Conservation (phyloP, 495 filamentous ascomycete genomes). For the Trypethelium eluteriae region DNA sequence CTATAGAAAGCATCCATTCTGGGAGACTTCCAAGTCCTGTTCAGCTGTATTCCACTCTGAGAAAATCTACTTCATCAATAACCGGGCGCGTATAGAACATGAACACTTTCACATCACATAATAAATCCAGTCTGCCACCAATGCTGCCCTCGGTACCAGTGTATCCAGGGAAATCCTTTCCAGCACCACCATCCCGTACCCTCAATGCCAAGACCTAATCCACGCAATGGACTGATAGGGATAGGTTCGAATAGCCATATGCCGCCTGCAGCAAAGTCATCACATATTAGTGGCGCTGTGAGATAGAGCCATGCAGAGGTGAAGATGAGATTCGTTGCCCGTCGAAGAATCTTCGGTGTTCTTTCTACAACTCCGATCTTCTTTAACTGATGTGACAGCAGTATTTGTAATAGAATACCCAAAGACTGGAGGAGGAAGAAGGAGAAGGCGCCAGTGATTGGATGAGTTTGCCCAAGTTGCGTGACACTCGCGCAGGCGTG, state of each 20-base stretch:
- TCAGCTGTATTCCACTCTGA: no score
- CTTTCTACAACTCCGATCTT: conserved; percentile 17
- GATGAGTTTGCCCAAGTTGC: conserved; percentile 26
- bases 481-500: conserved; percentile 38
- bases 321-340: conserved; percentile 29
- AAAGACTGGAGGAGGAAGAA: conserved; percentile 38
- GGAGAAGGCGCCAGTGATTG: conserved; percentile 31
- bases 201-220: conserved; percentile 33
- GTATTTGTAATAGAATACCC: conserved; percentile 29
- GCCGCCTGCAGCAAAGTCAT: conserved; percentile 38
- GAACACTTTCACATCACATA: conserved; percentile 17
- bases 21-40: no score
- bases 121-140: conserved; percentile 37
- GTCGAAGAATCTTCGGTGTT: conserved; percentile 23
- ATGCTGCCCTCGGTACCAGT: conserved; percentile 27
- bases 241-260: conserved; percentile 38
- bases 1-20: no score
- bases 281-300: conserved; percentile 32
- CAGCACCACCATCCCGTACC: conserved; percentile 35
- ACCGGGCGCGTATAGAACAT: no score
- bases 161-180: conserved; percentile 22
- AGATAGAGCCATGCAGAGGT: conserved; percentile 37
- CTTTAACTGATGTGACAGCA: conserved; percentile 12
- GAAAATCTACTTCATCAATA: no score
- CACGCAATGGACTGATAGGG: conserved; percentile 33